phyloP scores from a whole-genome alignment of 306 rosid species.

The Sesbania bispinosa region DNA sequence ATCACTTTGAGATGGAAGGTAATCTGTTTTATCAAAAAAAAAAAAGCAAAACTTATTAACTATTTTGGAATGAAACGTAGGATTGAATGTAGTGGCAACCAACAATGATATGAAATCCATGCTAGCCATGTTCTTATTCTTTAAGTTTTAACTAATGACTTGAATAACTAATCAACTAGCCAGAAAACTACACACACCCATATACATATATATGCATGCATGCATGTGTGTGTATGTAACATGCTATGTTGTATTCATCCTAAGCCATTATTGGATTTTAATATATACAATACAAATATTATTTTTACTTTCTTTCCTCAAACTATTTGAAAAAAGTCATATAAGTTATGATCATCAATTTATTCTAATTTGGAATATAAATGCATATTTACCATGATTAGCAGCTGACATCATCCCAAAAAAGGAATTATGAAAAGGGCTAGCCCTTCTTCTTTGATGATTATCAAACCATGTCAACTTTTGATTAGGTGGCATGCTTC shows the following conservation, averaged over 20 bases:
- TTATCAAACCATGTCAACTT: constrained; percentile 5
- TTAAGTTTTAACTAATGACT: too few relatives aligned
- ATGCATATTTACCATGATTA: constrained; percentile 35
- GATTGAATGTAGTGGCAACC: not conserved
- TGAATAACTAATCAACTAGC: too few relatives aligned
- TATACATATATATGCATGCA: too few relatives aligned
- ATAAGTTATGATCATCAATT: not conserved
- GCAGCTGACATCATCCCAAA: constrained; percentile 54
- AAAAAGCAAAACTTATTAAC: not conserved
- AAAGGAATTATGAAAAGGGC: constrained; percentile 45
- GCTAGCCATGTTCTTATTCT: too few relatives aligned
- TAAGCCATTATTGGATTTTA: not conserved
- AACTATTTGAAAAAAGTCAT: too few relatives aligned
- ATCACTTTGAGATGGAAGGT: not conserved
- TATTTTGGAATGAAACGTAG: not conserved
- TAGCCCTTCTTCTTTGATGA: constrained; percentile 32
- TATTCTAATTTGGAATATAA: not conserved
- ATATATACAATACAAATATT: not conserved
- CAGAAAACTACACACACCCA: too few relatives aligned
- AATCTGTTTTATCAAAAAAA: constrained; percentile 32
- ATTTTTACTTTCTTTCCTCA: not conserved
- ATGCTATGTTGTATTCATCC: not conserved
- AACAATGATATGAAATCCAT: too few relatives aligned
- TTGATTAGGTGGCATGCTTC: constrained; percentile 8
- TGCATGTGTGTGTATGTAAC: too few relatives aligned